Evolutionary conservation across 1,284 basidiomycete species (phyloP).

Genomic region (Meira miltonrushii): DNA sequence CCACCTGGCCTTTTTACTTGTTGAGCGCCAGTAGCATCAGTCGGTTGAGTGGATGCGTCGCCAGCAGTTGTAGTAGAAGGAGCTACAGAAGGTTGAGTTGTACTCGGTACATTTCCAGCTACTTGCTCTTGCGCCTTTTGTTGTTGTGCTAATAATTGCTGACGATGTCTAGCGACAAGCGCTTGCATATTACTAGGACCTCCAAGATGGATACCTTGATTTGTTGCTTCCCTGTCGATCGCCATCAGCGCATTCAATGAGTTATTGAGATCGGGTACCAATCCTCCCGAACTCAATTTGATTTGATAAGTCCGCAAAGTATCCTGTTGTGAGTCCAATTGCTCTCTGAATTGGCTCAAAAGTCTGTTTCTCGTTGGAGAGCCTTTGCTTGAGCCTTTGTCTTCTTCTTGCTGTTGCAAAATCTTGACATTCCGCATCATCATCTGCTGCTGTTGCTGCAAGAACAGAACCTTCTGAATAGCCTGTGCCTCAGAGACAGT

Average conservation of each 20-base stretch:
- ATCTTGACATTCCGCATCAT: slow-evolving; percentile 36
- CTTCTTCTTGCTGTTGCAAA: slow-evolving; percentile 17
- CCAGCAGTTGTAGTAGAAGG: background rate
- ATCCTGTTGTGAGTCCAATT: slow-evolving; percentile 32
- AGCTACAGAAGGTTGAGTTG: background rate
- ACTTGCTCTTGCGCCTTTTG: background rate
- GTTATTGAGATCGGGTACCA: slow-evolving; percentile 31
- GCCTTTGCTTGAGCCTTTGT: slow-evolving; percentile 18
- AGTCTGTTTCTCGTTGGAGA: slow-evolving; percentile 22
- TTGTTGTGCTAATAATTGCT: background rate
- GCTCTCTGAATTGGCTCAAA: slow-evolving; percentile 34
- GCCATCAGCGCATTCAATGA: slow-evolving; percentile 34
- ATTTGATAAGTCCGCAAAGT: slow-evolving; percentile 30
- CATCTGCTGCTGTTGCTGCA: slow-evolving; percentile 35
- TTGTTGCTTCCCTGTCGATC: slow-evolving; percentile 41
- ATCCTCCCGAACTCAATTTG: slow-evolving; percentile 21
- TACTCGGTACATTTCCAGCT: background rate
- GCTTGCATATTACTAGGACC: slow-evolving; percentile 23
- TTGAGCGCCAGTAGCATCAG: background rate
- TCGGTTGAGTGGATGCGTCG: background rate
- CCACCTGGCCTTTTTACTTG: background rate
- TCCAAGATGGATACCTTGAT: slow-evolving; percentile 33
- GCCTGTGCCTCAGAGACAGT: too few species aligned
- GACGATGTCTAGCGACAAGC: slow-evolving; percentile 11
- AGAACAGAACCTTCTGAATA: slow-evolving; percentile 26